Percentiles rank a stretch among this genome's conserved stretches.
phyloP scores from a whole-genome alignment of 1,284 basidiomycete genomes.

The Cryptococcus jaspeensis region DNA sequence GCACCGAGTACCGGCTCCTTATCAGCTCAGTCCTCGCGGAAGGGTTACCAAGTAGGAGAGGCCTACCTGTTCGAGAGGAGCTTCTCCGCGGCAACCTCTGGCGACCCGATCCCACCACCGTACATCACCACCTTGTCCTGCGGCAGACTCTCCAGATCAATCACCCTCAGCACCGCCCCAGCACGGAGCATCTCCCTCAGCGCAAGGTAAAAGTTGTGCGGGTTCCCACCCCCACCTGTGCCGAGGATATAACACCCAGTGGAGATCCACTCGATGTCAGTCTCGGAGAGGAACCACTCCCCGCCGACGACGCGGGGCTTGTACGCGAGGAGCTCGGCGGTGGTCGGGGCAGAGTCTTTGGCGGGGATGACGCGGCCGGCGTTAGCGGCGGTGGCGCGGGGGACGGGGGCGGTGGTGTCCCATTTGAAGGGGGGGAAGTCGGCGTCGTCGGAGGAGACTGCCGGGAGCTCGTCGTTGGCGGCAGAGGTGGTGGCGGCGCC shows the following conservation, averaged over 20 bases:
- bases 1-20: too few species aligned
- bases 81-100: slow-evolving; percentile 51
- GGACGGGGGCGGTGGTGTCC: not conserved
- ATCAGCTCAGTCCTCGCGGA: not conserved
- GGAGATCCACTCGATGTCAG: slow-evolving; percentile 41
- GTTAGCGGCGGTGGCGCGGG: not conserved
- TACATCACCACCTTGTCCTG: slow-evolving; percentile 22
- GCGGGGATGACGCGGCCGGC: not conserved
- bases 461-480: too few species aligned
- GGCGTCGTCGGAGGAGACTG: too few species aligned
- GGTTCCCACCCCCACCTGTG: slow-evolving; percentile 41
- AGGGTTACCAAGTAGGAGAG: not conserved
- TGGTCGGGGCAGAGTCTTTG: slow-evolving; percentile 33
- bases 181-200: slow-evolving; percentile 32
- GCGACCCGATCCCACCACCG: slow-evolving; percentile 56
- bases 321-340: slow-evolving; percentile 26
- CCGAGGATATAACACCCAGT: slow-evolving; percentile 44
- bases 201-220: slow-evolving; percentile 24
- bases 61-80: slow-evolving; percentile 15
- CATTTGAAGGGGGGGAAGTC: not conserved
- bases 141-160: slow-evolving; percentile 29
- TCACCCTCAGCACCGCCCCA: slow-evolving; percentile 29
- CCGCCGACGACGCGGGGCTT: slow-evolving; percentile 40
- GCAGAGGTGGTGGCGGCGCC: slow-evolving; percentile 10
- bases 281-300: slow-evolving; percentile 40